Evolutionary conservation across 2,329 filamentous ascomycete genomes (phyloP).

Genomic region (Beauveria pseudobassiana): DNA sequence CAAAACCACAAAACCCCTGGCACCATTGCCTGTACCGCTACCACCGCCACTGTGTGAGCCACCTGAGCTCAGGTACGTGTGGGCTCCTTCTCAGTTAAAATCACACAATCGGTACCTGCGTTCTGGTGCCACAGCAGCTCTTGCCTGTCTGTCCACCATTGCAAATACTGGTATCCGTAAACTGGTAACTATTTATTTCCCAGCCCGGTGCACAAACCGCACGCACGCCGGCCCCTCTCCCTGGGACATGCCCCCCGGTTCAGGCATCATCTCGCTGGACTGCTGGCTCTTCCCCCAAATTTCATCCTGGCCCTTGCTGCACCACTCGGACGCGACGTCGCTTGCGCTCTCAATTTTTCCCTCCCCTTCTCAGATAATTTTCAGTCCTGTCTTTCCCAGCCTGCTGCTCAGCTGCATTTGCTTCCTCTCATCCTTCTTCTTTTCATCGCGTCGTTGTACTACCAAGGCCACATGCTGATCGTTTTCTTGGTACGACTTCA

Average conservation of each 20-base stretch:
- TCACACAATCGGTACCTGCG: not conserved
- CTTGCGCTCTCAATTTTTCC: slow-evolving; percentile 10
- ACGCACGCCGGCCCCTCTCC: not conserved
- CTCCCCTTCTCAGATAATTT: slow-evolving; percentile 7
- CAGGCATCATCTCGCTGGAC: slow-evolving; percentile 2
- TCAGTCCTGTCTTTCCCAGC: not conserved
- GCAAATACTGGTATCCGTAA: not conserved
- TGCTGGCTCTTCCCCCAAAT: not conserved
- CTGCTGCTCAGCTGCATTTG: not conserved
- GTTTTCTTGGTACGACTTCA: not conserved
- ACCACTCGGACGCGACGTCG: slow-evolving; percentile 6
- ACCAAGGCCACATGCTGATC: not conserved
- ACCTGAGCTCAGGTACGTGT: no score
- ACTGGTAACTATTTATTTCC: not conserved
- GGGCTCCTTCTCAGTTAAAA: no score
- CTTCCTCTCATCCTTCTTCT: not conserved
- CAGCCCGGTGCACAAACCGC: slow-evolving; percentile 4
- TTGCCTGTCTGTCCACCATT: no score
- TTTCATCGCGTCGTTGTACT: not conserved
- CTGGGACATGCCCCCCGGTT: not conserved
- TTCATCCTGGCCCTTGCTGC: slow-evolving; percentile 1
- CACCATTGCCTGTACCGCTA: not conserved
- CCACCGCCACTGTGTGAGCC: not conserved
- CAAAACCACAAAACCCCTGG: not conserved
- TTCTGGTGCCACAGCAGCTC: not conserved